Base-by-base conservation (phyloP, 1,284 basidiomycete species). In the Ceratobasidium sp. region DNA sequence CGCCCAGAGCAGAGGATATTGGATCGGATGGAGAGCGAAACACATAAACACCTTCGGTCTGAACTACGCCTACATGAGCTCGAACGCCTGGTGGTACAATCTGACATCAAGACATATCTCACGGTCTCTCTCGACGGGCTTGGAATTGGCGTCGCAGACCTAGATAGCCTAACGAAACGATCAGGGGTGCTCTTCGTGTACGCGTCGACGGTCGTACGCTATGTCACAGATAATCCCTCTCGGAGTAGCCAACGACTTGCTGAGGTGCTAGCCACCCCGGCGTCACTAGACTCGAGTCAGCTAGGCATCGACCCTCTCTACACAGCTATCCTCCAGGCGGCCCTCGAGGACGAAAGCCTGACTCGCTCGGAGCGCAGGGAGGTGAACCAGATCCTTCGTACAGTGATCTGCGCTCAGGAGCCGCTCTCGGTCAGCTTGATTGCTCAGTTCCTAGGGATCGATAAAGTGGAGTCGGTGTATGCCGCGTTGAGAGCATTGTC, bases 381-480 rank as follows among this genome's bases (percentile, higher is more conserved):
- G 44, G 33, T 55, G 44, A 23, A 26, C 10, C 20, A 10, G 7
- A 28, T 69, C 1, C 67, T 69, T 12, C 42, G 15, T 23, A 40
- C 67, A n/a, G 49, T 44, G 15, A 23, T 69, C 10, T 69, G 67
- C 15, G 51, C 67, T 15, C 67, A 39, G 26, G 67, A 69, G 26
- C 67, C 67, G 28, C 23, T 55, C 4, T 18, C 44, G 20, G 23
- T 55, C 46, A 49, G 55, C 1, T 4, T 44, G 28, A 6, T 69
- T 1, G 26, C 67, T 28, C 26, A 15, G 4, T 39, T 69, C 6
- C 7, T 51, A 3, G 33, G 33, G 3, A 3, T 39, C 0, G 4
- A 33, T 7, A 26, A 15, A 5, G 51, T n/a, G 18, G 33, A 23
- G 20, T 44, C 9, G 12, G 49, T 44, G 49, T 9, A 18, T 13